phyloP scores from a whole-genome alignment of 2,329 filamentous ascomycete species.

The Colletotrichum lentis region DNA sequence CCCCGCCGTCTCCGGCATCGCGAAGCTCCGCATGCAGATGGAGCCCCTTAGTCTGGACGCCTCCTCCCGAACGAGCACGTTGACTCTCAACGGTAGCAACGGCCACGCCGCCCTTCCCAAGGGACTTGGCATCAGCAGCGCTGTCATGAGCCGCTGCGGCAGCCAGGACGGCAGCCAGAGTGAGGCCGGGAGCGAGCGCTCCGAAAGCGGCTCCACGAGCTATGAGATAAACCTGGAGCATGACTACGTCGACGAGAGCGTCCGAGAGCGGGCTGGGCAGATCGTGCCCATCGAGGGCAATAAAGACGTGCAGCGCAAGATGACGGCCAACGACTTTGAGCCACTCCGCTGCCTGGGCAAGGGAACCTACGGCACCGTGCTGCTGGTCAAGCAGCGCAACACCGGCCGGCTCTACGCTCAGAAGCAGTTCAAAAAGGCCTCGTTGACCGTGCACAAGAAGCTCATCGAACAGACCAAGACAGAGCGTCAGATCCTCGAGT shows the following conservation, averaged over 20 bases:
- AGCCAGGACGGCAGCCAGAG: constrained; percentile 66
- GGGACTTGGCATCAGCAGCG: constrained; percentile 57
- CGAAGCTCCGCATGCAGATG: constrained; percentile 81
- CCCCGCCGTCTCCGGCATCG: constrained; percentile 75
- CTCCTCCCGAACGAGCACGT: constrained; percentile 63
- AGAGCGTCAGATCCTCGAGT: constrained; percentile 92
- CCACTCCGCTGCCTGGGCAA: constrained; percentile 92
- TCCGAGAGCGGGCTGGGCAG: constrained; percentile 55
- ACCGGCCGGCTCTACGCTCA: constrained; percentile 94
- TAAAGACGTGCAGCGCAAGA: constrained; percentile 73
- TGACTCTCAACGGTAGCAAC: constrained; percentile 61
- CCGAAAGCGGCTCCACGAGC: constrained; percentile 73
- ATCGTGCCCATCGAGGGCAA: constrained; percentile 62
- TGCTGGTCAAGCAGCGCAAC: constrained; percentile 87
- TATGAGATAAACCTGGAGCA: constrained; percentile 87
- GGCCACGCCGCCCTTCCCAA: constrained; percentile 47
- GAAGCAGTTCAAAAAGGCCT: constrained; percentile 98
- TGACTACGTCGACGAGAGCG: constrained; percentile 80
- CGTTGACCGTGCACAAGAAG: constrained; percentile 92
- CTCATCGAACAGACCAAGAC: constrained; percentile 97
- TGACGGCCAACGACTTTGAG: constrained; percentile 91
- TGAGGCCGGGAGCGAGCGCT: constrained; percentile 65
- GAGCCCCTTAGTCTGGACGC: constrained; percentile 76
- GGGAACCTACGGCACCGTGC: constrained; percentile 92
- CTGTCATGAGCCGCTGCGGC: constrained; percentile 61